These are phyloP conservation scores for Diaporthe velutina DNA, from an alignment of 2,329 filamentous ascomycete species.

Conservation along the genomic window DNA sequence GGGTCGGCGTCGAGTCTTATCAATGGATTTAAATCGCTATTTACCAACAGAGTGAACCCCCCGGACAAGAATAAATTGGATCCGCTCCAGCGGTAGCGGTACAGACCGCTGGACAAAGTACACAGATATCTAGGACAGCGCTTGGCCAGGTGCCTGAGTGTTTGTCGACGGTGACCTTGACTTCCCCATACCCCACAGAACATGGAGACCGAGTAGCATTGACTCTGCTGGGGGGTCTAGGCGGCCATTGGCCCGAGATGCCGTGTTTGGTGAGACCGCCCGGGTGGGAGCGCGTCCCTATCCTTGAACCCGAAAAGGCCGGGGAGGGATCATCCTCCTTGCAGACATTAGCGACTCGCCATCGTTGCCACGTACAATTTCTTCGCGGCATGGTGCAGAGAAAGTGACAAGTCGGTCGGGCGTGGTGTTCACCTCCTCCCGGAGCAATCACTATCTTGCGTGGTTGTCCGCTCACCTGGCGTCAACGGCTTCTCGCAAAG, in stretches of 20 bases:
- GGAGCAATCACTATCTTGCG: background rate
- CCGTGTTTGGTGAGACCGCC: slow-evolving; percentile 16
- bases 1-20: slow-evolving; percentile 12
- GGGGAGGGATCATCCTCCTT: slow-evolving; percentile 27
- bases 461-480: no score
- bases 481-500: background rate
- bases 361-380: slow-evolving; percentile 10
- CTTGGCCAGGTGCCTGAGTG: slow-evolving; percentile 11
- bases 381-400: background rate
- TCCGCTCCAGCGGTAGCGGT: slow-evolving; percentile 17
- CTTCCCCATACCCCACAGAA: slow-evolving; percentile 30
- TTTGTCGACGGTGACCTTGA: slow-evolving; percentile 10
- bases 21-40: background rate
- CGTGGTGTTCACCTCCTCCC: background rate
- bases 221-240: background rate
- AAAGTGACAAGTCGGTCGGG: slow-evolving; percentile 24
- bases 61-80: slow-evolving; percentile 24
- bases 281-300: background rate
- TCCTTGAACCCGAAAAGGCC: slow-evolving; percentile 8
- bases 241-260: slow-evolving; percentile 29
- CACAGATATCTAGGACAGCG: slow-evolving; percentile 4
- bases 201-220: background rate
- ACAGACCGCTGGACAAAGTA: background rate
- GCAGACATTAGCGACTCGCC: slow-evolving; percentile 10
- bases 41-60: slow-evolving; percentile 1